Base-by-base conservation (phyloP, 2,329 filamentous ascomycete species). In the Claviceps humidiphila region DNA sequence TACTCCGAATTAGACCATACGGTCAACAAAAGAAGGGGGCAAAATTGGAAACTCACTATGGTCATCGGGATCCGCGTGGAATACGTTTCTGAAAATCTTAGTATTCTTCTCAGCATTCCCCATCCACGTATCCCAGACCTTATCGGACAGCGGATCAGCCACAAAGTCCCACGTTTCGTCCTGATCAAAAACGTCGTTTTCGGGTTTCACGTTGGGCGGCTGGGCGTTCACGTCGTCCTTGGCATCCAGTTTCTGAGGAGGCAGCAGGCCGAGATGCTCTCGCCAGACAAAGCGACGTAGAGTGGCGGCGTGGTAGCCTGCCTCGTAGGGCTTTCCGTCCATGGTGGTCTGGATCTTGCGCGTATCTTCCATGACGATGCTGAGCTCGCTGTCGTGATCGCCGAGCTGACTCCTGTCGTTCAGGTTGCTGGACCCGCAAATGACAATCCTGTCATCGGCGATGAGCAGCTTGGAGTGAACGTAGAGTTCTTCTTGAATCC, bases 401-500 rank as follows among this genome's bases (percentile, higher is more conserved):
- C 91, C 91, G 5, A 93, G 71, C 67, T 95, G 90, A 49, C 87
- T 81, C 51, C 91, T 84, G 64, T 97, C 91, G 66, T 96, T 97
- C 60, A 96, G 76, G 67, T 96, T 97, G 57, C 87, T 88, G 26
- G 84, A 89, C 17, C 89, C 89, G 63, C 89, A 93, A 51, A 96
- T 81, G 1, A 87, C 89, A 47, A 89, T 77, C 51, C 82, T 81
- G 66, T 97, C 91, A 63, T 97, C 90, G 1, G 85, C 85, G 58
- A 96, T 91, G 58, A 93, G 77, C 39, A 96, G 76, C 71, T 97
- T 98, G 30, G 82, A 86, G 66, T 98, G 93, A 47, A 97, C 84
- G 65, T 98, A 98, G 2, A 97, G 78, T 67, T 98, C 91, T 65
- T 98, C 93, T 64, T 95, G 91, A 54, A 97, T 84, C 74, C 93